Evolutionary conservation across 2,329 filamentous ascomycete genomes (phyloP), one percentile per base, ranked within the genome.

Genomic region (Domatiomyces globalis): DNA sequence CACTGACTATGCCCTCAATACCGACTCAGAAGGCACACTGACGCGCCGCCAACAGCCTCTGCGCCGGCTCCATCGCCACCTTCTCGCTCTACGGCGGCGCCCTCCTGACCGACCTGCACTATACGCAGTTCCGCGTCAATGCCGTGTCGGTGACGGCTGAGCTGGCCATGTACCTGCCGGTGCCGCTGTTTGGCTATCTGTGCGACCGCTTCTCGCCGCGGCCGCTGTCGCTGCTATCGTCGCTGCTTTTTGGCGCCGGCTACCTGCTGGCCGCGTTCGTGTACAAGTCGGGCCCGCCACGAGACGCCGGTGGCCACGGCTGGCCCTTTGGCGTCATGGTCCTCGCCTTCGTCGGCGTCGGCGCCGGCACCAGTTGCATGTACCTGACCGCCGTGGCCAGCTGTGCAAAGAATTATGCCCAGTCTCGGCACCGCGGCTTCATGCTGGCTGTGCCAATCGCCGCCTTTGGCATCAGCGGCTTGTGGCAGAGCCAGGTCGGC

Each of bases 361-460:
- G 92, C 1, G 77, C 83, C 56, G 90, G 81, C 4, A 95, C 90
- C 0, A 86, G 85, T 58, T 80, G 80, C 66, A 88, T 96, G 80
- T 98, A 96, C 67, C 75, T 96, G 51, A 79, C 83, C 48, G 84
- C 87, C 1, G 84, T 98, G n/a, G 90, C 90, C 5, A 94, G 90
- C 0, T 95, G 88, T 63, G 92, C 92, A 36, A 98, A 98, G 79
- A 98, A 96, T 70, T 98, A 96, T 69, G 89, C 89, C 47, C 81
- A 84, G 54, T 87, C 88, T 3, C 85, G 83, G 63, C 83, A 94
- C 63, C 84, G 90, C 62, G 92, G 92, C 0, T 71, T 98, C 48
- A 90, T 94, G 54, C 75, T 98, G 51, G 89, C 90, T 1, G 76
- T 87, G 54, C 92, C 92, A 1, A 95, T 96, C 65, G 87, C 92